A percentile compares a stretch with the other conserved stretches of the same genome.
Evolutionary conservation across 2,329 filamentous ascomycete genomes (phyloP).

Genomic region (Aspergillus bombycis): DNA sequence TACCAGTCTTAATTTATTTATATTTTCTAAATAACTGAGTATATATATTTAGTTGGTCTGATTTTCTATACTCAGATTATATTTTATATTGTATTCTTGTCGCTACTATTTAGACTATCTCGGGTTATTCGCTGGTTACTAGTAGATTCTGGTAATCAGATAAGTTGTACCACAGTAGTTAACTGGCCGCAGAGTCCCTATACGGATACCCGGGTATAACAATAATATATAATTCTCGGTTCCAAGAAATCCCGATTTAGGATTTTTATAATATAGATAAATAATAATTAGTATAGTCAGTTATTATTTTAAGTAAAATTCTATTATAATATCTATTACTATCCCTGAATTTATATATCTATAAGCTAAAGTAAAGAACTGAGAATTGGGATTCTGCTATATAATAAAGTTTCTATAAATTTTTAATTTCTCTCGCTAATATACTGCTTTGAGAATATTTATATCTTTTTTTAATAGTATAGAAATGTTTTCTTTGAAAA

Average conservation of each 20-base stretch:
- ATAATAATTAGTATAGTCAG: neutral
- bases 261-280: neutral
- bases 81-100: no score
- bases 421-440: neutral
- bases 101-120: no score
- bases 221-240: neutral
- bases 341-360: neutral
- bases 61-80: no score
- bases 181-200: no score
- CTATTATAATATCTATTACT: neutral
- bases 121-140: no score
- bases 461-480: neutral
- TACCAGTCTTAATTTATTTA: no score
- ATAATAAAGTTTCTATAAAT: neutral
- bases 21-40: no score
- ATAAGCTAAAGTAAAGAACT: neutral
- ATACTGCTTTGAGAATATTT: neutral
- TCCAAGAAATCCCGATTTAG: neutral
- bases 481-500: neutral
- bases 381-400: neutral
- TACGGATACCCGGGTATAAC: no score
- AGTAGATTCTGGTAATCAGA: no score
- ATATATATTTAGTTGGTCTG: no score
- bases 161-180: no score
- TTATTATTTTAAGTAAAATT: neutral